Base-by-base conservation (phyloP, 2,329 filamentous ascomycete species). In the Cladorrhinum sp. region DNA sequence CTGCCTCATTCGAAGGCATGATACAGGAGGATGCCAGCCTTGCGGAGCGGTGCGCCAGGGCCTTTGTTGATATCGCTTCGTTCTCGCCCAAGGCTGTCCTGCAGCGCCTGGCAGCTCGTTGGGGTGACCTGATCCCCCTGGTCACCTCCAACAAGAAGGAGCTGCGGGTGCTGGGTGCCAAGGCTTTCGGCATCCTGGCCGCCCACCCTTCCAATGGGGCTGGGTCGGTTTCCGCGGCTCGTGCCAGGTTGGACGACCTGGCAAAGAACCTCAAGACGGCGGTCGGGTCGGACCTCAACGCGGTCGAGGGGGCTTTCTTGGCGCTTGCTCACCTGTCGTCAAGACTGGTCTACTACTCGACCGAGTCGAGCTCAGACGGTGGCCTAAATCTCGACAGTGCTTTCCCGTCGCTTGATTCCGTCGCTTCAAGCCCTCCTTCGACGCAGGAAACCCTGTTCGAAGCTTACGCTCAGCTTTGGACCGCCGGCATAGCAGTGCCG, bases 161-260 rank as follows among this genome's bases (percentile, higher is more conserved):
- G 58, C 81, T 89, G 5, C 83, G 93, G 36, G 78, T 80, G 38
- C 78, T 88, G 25, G 87, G 87, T 1, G 87, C 91, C 16, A 86
- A 86, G 62, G 83, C 86, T 0, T 85, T 92, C 67, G 93, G 92
- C 0, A 88, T 96, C 12, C 75, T 97, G 4, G 86, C 84, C 1
- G 88, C 91, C 0, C 89, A 93, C 71, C 78, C 80, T 3, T 69
- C 67, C 6, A 79, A 79, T 59, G 67, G 78, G 1, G 66, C 75
- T 0, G 68, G 73, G 12, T 69, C 75, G 2, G 67, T 86, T 12
- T 68, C 75, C 8, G 74, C 72, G 16, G 73, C 78, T 8, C 70
- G 86, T 23, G 65, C 73, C 16, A 69, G 74, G 0, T 75, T 89
- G 13, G 74, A 84, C 6, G 68, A 73, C 16, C 78, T 79, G 16